Evolutionary conservation across 2,329 filamentous ascomycete genomes (phyloP).

Genomic region (Fusarium chuoi): DNA sequence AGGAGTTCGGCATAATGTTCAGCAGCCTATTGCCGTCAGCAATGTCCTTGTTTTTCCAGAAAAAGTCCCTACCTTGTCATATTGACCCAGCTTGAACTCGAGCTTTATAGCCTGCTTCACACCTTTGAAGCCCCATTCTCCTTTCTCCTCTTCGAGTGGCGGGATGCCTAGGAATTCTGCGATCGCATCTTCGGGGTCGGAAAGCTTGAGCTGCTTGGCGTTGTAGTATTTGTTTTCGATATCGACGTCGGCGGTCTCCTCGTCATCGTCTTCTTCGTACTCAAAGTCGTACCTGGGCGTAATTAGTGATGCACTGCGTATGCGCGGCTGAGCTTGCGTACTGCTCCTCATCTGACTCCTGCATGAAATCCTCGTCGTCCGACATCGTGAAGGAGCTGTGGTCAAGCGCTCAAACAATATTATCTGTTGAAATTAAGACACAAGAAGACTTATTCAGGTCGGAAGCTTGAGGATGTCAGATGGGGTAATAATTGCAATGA

Average conservation of each 20-base stretch:
- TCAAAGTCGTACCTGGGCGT: constrained; percentile 85
- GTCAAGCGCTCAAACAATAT: background rate
- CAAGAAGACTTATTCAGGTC: background rate
- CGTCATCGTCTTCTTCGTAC: constrained; percentile 92
- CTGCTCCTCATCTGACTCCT: constrained; percentile 60
- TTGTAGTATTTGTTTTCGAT: constrained; percentile 99
- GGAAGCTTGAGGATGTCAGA: background rate
- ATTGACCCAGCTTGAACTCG: constrained; percentile 91
- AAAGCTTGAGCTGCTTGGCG: constrained; percentile 93
- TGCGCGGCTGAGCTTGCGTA: constrained; percentile 35
- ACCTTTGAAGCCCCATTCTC: constrained; percentile 98
- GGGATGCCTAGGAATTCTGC: constrained; percentile 93
- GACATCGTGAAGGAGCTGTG: constrained; percentile 54
- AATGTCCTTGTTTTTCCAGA: background rate
- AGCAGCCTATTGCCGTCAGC: constrained; percentile 71
- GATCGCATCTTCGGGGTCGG: constrained; percentile 88
- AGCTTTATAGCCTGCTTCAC: constrained; percentile 98
- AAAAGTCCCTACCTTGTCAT: constrained; percentile 73
- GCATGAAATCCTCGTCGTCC: constrained; percentile 63
- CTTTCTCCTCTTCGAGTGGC: constrained; percentile 86
- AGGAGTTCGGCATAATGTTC: constrained; percentile 95
- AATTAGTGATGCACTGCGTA: constrained; percentile 29
- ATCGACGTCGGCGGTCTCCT: constrained; percentile 87
- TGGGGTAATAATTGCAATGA: constrained; percentile 1
- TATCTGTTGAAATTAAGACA: background rate